phyloP scores from a whole-genome alignment of 371 early-diverging fungal species.

The Mortierella sp. region DNA sequence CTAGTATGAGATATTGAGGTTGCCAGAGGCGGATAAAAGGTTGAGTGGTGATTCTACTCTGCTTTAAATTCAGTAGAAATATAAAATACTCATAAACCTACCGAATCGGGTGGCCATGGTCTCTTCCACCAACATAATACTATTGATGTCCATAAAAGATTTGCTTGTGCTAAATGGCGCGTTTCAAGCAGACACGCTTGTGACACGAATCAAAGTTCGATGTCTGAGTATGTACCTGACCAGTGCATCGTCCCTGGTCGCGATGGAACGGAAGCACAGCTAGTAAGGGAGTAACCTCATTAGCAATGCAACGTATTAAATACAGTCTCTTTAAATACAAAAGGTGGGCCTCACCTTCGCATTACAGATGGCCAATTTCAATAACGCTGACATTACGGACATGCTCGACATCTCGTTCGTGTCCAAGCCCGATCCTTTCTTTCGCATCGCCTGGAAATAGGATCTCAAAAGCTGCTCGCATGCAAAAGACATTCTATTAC shows the following conservation, averaged over 20 bases:
- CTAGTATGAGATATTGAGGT: constrained; percentile 10
- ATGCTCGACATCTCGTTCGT: constrained; percentile 26
- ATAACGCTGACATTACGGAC: constrained; percentile 35
- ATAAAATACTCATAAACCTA: neutral
- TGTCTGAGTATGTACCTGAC: constrained; percentile 29
- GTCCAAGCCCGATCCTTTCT: constrained; percentile 16
- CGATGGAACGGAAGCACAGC: constrained; percentile 36
- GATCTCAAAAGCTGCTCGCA: constrained; percentile 27
- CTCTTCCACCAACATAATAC: constrained; percentile 54
- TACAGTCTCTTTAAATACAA: neutral
- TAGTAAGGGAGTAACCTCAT: neutral
- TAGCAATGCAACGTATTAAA: neutral
- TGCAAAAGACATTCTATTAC: constrained; percentile 17
- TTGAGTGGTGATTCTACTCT: neutral
- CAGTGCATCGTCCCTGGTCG: constrained; percentile 33
- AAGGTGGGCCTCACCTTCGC: constrained; percentile 27
- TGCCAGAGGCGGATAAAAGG: neutral
- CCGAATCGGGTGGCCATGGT: constrained; percentile 49
- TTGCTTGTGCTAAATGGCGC: neutral
- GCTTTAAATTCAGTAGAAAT: neutral
- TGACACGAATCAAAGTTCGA: neutral
- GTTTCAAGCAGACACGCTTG: neutral
- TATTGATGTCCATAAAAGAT: constrained; percentile 1
- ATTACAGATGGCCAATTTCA: constrained; percentile 36
- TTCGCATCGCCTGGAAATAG: constrained; percentile 44